Evolutionary conservation across 1,139 yeast genomes (phyloP).

Genomic region (Arxiozyma bovina): DNA sequence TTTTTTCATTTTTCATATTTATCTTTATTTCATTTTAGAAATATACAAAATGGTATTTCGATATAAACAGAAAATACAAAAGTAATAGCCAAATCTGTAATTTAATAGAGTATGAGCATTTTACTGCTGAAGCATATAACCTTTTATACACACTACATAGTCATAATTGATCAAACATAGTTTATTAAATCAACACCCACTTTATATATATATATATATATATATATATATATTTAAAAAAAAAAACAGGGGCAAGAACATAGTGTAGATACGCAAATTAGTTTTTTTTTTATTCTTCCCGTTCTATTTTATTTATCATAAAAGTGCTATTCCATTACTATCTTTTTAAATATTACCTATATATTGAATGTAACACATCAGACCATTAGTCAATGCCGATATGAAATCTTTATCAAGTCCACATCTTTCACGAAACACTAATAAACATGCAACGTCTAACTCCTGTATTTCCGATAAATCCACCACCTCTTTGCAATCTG

Average conservation of each 20-base stretch:
- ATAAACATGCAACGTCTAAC: not conserved
- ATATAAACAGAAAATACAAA: not conserved
- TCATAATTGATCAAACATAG: no score
- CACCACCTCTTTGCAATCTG: not conserved
- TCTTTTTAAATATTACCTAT: not conserved
- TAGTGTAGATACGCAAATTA: no score
- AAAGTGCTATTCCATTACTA: no score
- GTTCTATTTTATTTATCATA: no score
- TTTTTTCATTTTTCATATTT: no score
- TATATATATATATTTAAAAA: no score
- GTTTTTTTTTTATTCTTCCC: no score
- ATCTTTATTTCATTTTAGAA: no score
- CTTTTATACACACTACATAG: no score
- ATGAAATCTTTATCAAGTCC: constrained; percentile 1
- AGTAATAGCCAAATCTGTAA: not conserved
- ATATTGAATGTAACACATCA: not conserved
- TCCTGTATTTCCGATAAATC: not conserved
- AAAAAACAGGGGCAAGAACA: no score
- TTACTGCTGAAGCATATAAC: not conserved
- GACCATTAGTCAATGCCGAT: not conserved
- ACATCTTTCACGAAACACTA: not conserved
- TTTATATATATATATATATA: no score
- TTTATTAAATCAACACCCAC: no score
- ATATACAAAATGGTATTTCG: not conserved
- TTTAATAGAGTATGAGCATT: not conserved